Evolutionary conservation across 2,329 filamentous ascomycete genomes (phyloP).

Genomic region (Fusarium pseudonygamai): DNA sequence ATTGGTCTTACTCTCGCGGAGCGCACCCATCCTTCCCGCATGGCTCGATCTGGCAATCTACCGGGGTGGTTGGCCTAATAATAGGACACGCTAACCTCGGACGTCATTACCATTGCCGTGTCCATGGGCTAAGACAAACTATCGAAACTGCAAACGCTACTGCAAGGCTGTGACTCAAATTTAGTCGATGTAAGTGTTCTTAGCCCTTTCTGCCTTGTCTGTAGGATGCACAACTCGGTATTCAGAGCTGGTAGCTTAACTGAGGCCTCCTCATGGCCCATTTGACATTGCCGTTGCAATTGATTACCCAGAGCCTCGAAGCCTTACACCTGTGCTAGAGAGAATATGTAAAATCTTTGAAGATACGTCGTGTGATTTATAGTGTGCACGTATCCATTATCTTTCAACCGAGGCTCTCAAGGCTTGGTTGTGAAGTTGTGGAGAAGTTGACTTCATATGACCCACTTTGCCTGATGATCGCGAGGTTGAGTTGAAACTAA

Average conservation of each 20-base stretch:
- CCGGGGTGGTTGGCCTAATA: slow-evolving; percentile 29
- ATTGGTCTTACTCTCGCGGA: slow-evolving; percentile 21
- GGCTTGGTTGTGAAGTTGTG: neutral
- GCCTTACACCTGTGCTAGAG: neutral
- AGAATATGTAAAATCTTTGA: neutral
- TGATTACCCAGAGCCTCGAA: neutral
- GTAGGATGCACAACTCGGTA: slow-evolving; percentile 3
- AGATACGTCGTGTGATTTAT: neutral
- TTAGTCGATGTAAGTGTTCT: slow-evolving; percentile 5
- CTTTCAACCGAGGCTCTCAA: neutral
- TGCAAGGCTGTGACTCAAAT: slow-evolving; percentile 36
- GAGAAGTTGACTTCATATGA: slow-evolving; percentile 9
- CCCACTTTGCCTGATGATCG: slow-evolving; percentile 23
- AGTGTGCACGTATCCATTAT: neutral
- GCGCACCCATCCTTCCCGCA: slow-evolving; percentile 13
- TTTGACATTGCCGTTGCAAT: neutral
- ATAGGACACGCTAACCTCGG: slow-evolving; percentile 27
- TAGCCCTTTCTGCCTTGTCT: slow-evolving; percentile 35
- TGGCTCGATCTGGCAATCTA: slow-evolving; percentile 25
- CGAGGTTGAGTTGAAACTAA: slow-evolving; percentile 9
- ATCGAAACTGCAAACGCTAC: slow-evolving; percentile 17
- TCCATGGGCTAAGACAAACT: slow-evolving; percentile 17
- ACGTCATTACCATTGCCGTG: slow-evolving; percentile 3
- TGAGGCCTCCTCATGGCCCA: slow-evolving; percentile 35
- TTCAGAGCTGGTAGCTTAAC: slow-evolving; percentile 5